Base-by-base conservation (phyloP, 768 basidiomycete genomes). In the Leccinum olivaceopallidum region DNA sequence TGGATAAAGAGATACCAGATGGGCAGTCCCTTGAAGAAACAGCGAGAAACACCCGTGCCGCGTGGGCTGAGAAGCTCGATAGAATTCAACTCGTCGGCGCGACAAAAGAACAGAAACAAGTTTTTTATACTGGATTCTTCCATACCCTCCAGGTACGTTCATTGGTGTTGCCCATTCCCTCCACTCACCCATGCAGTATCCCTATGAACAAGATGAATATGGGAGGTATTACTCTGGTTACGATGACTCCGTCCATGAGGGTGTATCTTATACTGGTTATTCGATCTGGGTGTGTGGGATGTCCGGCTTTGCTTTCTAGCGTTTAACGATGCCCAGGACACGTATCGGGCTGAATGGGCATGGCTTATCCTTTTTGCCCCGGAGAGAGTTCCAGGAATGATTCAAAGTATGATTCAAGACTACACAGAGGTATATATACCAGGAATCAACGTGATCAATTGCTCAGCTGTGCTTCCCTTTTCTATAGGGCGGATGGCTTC, bases 371-470 rank as follows among this genome's bases (percentile, higher is more conserved):
- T 93, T 2, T 80, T 92, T 16, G 86, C 87, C 0, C 90, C 92
- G 0, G 90, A 94, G 65, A 78, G 88, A n/a, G 75, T 92, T 10
- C 81, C 87, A 0, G 87, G 81, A 1, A 90, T 93, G 85, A 79
- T 94, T 3, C 81, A 77, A 55, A 90, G 88, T 61, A 93, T 93
- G 91, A 73, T 94, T 22, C 85, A 87, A 55, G 90, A 93, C 69
- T 94, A 86, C 64, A 73, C 80, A 62, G 81, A 90, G 78, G 88
- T 85, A 58, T 48, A 10, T 5, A 36, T 18, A 3, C 13, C 30
- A 28, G n/a, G 7, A 16, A 14, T 18, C 7, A 2, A 18, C 37
- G 2, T 6, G 42, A 39, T 53, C 2, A 6, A n/a, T 52, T 53
- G 39, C 56, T 60, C 6, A 63, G 56, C 34, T 6, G 22, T 22